Conservation (phyloP, 192 early-diverging fungal species). For the Entomortierella lignicola region DNA sequence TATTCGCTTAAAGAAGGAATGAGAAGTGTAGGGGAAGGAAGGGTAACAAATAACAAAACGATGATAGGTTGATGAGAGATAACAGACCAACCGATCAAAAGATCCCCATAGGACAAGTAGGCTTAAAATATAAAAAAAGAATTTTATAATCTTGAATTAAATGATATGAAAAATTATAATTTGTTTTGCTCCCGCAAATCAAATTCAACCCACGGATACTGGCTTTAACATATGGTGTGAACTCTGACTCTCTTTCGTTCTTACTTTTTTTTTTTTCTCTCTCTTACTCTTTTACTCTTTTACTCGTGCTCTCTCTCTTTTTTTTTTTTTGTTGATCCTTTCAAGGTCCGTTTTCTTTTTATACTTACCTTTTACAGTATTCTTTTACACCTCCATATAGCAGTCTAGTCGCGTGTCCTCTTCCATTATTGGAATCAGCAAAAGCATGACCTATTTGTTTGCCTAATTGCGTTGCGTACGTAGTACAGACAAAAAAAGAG, state of each 20-base stretch:
- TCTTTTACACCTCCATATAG: neutral
- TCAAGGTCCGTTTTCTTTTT: too few relatives aligned
- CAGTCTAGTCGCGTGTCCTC: neutral
- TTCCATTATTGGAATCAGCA: neutral
- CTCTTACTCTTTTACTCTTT: slow-evolving; percentile 1
- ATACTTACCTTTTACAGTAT: too few relatives aligned
- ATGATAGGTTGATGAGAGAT: too few relatives aligned
- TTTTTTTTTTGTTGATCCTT: too few relatives aligned
- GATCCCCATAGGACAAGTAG: neutral
- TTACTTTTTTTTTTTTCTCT: slow-evolving; percentile 3
- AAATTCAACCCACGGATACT: slow-evolving; percentile 26
- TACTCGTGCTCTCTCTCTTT: too few relatives aligned
- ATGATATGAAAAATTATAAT: neutral
- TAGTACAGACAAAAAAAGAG: neutral
- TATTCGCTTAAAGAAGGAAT: too few relatives aligned
- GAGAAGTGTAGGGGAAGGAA: too few relatives aligned
- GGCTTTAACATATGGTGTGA: neutral
- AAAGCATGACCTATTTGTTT: neutral
- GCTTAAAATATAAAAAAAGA: neutral
- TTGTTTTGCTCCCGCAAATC: slow-evolving; percentile 9
- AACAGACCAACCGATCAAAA: neutral
- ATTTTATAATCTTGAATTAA: neutral
- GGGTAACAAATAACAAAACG: too few relatives aligned
- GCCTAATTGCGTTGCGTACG: neutral
- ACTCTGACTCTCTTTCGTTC: neutral